These are phyloP conservation scores for Cladophialophora yegresii DNA, from an alignment of 2,329 filamentous ascomycete species.

Conservation along the genomic window DNA sequence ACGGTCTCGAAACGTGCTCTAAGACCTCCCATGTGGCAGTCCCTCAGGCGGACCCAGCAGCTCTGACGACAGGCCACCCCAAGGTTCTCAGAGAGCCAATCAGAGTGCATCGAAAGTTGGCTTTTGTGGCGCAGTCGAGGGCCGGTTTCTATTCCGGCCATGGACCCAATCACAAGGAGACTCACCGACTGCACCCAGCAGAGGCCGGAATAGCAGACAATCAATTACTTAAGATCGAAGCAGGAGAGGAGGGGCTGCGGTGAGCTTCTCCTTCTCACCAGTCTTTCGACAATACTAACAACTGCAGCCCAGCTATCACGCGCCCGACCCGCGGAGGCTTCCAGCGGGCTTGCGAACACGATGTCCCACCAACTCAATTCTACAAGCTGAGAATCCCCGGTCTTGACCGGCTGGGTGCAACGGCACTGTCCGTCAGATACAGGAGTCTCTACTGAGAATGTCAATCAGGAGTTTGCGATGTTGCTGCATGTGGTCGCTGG, in stretches of 20 bases:
- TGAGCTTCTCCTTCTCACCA: slow-evolving; percentile 33
- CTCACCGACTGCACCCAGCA: slow-evolving; percentile 24
- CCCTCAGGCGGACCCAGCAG: neutral
- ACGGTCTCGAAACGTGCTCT: too few species aligned
- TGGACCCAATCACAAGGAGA: slow-evolving; percentile 21
- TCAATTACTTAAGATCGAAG: slow-evolving; percentile 29
- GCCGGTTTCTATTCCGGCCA: slow-evolving; percentile 25
- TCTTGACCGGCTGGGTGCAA: neutral
- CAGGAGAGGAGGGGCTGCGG: slow-evolving; percentile 21
- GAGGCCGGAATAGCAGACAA: slow-evolving; percentile 15
- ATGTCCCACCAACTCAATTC: neutral
- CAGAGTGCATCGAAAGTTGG: neutral
- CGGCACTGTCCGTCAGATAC: neutral
- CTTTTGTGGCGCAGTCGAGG: slow-evolving; percentile 2
- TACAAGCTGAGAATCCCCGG: neutral
- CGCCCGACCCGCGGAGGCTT: neutral
- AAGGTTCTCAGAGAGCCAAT: slow-evolving; percentile 1
- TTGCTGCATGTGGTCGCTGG: neutral
- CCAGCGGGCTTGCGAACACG: neutral
- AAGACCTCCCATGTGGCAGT: neutral
- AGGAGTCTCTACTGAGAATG: neutral
- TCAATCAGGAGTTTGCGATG: neutral
- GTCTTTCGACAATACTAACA: neutral
- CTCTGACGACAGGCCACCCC: neutral
- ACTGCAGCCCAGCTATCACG: neutral